Base-by-base conservation (phyloP, 345 rosid genomes). In the Melastoma malabathricum region DNA sequence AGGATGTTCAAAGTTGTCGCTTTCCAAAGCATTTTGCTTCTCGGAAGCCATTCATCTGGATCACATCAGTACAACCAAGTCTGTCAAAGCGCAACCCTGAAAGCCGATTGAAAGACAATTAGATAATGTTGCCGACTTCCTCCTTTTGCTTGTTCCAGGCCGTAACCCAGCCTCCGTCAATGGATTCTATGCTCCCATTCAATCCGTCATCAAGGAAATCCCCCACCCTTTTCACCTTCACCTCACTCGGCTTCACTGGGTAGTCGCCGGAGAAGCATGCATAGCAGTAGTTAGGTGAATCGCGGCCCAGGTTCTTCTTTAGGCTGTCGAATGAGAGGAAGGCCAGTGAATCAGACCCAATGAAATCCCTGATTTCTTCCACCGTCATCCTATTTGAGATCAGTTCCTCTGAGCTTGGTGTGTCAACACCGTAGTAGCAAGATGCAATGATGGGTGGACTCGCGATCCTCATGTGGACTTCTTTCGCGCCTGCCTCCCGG, bases 391-490 rank as follows among this genome's bases (percentile, higher is more conserved):
- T 75, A n/a, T 92, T 92, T 0, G 98, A 92, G 59, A 87, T 87
- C 76, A 87, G 47, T 62, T 84, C 96, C 66, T 82, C 89, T 0
- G 96, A 58, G 72, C 96, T 82, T 0, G 98, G 98, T 0, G 96
- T 82, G 48, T 92, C 98, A 38, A 92, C 98, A n/a, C 98, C 96
- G 49, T 87, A 87, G 54, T 87, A 84, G 64, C 98, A 92, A 6
- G 96, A 80, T 1, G 77, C 88, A 0, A 84, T 69, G 0, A 84
- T 82, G 10, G 96, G 96, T 10, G 98, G 98, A 58, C 98, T 87
- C 0, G 98, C 98, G 3, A 92, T 87, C 69, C 96, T 82, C 96
- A 84, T 92, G 51, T 87, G 98, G 60, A 92, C 89, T 72, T 87
- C 96, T 61, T 79, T 92, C 0, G 93, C 98, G 6, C 96, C 98